Evolutionary conservation across 106 monocot genomes (phyloP).

Genomic region (Ottelia alismoides): DNA sequence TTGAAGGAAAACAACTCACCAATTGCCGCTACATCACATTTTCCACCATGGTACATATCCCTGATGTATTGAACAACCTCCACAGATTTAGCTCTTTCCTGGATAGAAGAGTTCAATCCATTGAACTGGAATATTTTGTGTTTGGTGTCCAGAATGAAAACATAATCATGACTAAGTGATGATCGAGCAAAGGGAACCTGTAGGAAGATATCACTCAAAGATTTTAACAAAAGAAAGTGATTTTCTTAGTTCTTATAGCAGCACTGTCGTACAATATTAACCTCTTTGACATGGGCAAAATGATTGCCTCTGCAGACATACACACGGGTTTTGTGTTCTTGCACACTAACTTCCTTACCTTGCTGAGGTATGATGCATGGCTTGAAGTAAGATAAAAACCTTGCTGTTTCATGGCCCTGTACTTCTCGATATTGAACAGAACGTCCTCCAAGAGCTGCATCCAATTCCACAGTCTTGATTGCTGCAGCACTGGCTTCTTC

Average conservation of each 20-base stretch:
- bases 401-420: too few relatives aligned
- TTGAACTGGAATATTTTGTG: slow-evolving; percentile 32
- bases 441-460: slow-evolving; percentile 31
- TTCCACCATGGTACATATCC: slow-evolving; percentile 35
- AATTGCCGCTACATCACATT: slow-evolving; percentile 28
- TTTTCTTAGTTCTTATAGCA: too few relatives aligned
- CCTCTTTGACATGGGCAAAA: slow-evolving; percentile 35
- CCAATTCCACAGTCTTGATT: too few relatives aligned
- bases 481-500: slow-evolving; percentile 34
- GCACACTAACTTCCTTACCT: slow-evolving; percentile 19
- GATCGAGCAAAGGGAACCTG: too few relatives aligned
- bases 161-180: slow-evolving; percentile 34
- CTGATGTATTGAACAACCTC: slow-evolving; percentile 39
- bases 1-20: too few relatives aligned
- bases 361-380: too few relatives aligned
- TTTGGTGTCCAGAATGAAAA: slow-evolving; percentile 39
- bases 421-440: slow-evolving; percentile 31
- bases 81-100: slow-evolving; percentile 36
- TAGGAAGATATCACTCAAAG: slow-evolving; percentile 10
- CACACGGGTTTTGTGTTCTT: slow-evolving; percentile 20
- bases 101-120: too few relatives aligned
- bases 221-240: background rate
- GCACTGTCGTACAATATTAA: background rate
- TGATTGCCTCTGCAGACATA: slow-evolving; percentile 37
- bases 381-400: too few relatives aligned